phyloP scores from a whole-genome alignment of 495 filamentous ascomycete genomes.

The Sphaerosporella brunnea region DNA sequence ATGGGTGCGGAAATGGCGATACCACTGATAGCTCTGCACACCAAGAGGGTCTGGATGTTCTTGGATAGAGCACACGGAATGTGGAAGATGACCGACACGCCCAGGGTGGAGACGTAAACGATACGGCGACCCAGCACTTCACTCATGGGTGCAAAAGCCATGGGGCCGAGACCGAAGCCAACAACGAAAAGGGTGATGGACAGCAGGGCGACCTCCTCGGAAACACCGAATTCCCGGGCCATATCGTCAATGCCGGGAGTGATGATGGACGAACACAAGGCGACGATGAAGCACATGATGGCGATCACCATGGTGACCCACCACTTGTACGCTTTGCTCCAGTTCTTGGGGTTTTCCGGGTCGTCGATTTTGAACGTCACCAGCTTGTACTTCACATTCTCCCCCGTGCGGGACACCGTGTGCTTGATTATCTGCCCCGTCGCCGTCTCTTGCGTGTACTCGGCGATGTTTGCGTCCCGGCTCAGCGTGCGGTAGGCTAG shows the following conservation, averaged over 20 bases:
- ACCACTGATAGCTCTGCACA: slow-evolving; percentile 55
- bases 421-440: slow-evolving; percentile 42
- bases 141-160: slow-evolving; percentile 61
- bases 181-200: slow-evolving; percentile 58
- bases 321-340: slow-evolving; percentile 46
- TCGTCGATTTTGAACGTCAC: slow-evolving; percentile 52
- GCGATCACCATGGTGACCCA: slow-evolving; percentile 51
- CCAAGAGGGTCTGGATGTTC: slow-evolving; percentile 57
- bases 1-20: slow-evolving; percentile 72
- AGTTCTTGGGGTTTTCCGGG: slow-evolving; percentile 53
- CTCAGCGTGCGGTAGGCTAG: slow-evolving; percentile 47
- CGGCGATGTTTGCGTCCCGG: slow-evolving; percentile 40
- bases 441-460: slow-evolving; percentile 45
- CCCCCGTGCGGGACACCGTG: slow-evolving; percentile 34
- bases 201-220: slow-evolving; percentile 47
- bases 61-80: slow-evolving; percentile 59
- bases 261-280: slow-evolving; percentile 44
- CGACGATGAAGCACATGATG: slow-evolving; percentile 45
- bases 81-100: slow-evolving; percentile 53
- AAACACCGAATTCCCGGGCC: slow-evolving; percentile 41
- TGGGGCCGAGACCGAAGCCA: slow-evolving; percentile 64
- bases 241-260: slow-evolving; percentile 51
- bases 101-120: slow-evolving; percentile 46
- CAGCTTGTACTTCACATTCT: slow-evolving; percentile 45
- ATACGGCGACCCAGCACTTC: slow-evolving; percentile 52